Conservation (phyloP, 2,329 filamentous ascomycete species). For the Sphaerulina musiva region DNA sequence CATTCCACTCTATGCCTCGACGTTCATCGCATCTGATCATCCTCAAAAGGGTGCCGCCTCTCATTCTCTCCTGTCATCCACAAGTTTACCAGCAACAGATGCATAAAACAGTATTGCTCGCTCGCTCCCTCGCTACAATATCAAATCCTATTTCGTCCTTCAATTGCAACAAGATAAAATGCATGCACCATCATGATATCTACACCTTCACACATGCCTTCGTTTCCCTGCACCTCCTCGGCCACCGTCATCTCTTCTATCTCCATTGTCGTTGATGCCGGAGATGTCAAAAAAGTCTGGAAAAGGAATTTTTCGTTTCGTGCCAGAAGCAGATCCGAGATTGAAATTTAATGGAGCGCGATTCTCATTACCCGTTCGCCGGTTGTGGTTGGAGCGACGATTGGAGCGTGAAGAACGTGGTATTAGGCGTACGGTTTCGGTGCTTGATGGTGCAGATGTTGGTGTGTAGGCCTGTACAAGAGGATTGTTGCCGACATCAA, state of each 20-base stretch:
- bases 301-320: constrained; percentile 67
- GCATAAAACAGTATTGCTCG: not conserved
- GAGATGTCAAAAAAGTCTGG: constrained; percentile 69
- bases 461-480: constrained; percentile 40
- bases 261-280: constrained; percentile 44
- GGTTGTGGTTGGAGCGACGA: constrained; percentile 23
- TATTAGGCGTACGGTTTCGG: constrained; percentile 29
- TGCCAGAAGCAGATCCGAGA: constrained; percentile 59
- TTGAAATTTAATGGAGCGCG: constrained; percentile 35
- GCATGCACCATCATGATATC: not conserved
- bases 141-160: not conserved
- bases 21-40: not conserved
- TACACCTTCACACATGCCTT: constrained; percentile 28
- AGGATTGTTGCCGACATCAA: constrained; percentile 20
- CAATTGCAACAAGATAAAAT: not conserved
- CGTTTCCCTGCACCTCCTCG: constrained; percentile 32
- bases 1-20: no score
- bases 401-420: constrained; percentile 18
- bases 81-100: not conserved
- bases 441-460: constrained; percentile 27
- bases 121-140: not conserved
- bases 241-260: constrained; percentile 22
- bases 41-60: not conserved
- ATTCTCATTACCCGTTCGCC: constrained; percentile 28
- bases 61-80: not conserved